Evolutionary conservation across 495 filamentous ascomycete species (phyloP), one percentile per base, ranked within the genome.

Genomic region (Penicillium simplicissimum): DNA sequence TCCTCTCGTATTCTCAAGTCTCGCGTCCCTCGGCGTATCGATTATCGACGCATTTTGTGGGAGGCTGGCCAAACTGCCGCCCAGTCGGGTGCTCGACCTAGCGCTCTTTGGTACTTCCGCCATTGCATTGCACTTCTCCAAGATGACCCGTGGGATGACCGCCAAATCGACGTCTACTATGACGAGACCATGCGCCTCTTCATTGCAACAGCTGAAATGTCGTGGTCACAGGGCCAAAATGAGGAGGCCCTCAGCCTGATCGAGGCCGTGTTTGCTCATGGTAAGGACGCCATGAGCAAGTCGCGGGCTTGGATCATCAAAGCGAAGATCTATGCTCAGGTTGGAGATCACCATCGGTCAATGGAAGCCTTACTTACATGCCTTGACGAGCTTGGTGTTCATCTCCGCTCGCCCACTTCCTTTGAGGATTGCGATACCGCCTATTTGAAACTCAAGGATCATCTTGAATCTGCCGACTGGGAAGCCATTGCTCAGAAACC

Each of bases 181-280:
- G 85, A 91, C n/a, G 92, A 96, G 73, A 95, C 90, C 0, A 76
- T 94, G 48, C 82, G 86, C 54, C 74, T 96, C 14, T 86, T 89
- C 67, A 85, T 88, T 10, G 83, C 88, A 61, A 84, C 90, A 4
- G 89, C 92, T n/a, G 92, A 96, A 71, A 90, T 88, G 72, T 84
- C 88, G 62, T 88, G 89, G 72, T 92, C 89, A 62, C 88, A 91
- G 79, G 87, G 84, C 3, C 82, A 88, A 33, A 83, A 84, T 62
- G 71, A 79, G 15, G 81, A 87, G 55, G 89, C 90, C 55, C 81
- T 88, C 31, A 74, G 76, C 14, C 74, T 93, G 31, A 82, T 96
- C 4, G 72, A 84, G 51, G 80, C 79, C 9, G 83, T 92, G 8
- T 88, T 94, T 62, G 65, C 72, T 21, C 80, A 88, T 59, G 90